Conservation (phyloP, 768 basidiomycete species). For the Boletus reticulatus region DNA sequence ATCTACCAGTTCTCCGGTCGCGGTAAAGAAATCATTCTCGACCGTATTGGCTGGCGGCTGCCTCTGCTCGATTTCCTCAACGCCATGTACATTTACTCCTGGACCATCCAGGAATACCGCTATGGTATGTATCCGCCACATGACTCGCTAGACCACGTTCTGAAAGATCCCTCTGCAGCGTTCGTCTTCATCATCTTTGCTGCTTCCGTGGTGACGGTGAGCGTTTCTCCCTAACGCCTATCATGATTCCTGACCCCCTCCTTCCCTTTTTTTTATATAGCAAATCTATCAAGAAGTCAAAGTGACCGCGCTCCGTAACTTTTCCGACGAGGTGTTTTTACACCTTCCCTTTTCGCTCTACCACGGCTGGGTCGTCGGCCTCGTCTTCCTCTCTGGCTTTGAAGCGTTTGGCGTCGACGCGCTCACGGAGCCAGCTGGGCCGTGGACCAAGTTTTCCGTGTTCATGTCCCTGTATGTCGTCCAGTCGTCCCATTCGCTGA, state of each 20-base stretch:
- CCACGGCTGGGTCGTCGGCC: conserved; percentile 58
- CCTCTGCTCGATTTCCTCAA: conserved; percentile 63
- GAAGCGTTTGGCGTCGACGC: conserved; percentile 63
- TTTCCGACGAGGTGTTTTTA: conserved; percentile 61
- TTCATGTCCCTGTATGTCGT: conserved; percentile 51
- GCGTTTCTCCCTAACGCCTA: neutral
- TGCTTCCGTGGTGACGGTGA: conserved; percentile 51
- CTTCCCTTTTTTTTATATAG: conserved; percentile 9
- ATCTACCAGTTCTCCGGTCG: conserved; percentile 56
- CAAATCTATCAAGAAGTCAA: conserved; percentile 71
- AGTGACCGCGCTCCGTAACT: conserved; percentile 45
- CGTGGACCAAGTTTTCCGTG: conserved; percentile 63
- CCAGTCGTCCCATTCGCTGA: neutral
- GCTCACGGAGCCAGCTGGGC: conserved; percentile 45
- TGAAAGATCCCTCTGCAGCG: conserved; percentile 26
- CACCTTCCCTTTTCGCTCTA: conserved; percentile 73
- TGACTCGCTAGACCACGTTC: neutral
- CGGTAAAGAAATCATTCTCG: conserved; percentile 57
- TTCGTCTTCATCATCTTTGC: conserved; percentile 42
- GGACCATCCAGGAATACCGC: conserved; percentile 51
- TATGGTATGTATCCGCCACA: conserved; percentile 30
- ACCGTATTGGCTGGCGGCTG: conserved; percentile 66
- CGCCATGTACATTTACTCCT: conserved; percentile 61
- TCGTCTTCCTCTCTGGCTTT: conserved; percentile 54
- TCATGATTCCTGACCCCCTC: neutral